Percentiles rank a stretch among this genome's conserved stretches.
These are phyloP conservation scores for Gymnopus androsaceus DNA, from an alignment of 1,284 basidiomycete genomes.

Conservation along the genomic window DNA sequence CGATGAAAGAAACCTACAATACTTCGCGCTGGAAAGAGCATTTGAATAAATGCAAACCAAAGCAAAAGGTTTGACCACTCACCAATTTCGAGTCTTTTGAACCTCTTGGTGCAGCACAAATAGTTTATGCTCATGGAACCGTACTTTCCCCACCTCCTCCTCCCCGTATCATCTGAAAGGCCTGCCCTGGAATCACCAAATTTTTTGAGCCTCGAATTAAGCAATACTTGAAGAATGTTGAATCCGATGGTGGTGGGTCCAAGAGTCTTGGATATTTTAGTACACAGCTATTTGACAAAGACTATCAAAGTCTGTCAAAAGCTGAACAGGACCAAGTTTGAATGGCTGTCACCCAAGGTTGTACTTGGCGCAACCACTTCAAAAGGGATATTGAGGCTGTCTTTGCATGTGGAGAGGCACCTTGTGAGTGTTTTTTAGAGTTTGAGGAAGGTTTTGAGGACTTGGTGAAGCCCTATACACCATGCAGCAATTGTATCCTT, in stretches of 20 bases:
- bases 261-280: neutral
- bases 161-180: neutral
- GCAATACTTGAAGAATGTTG: neutral
- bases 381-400: neutral
- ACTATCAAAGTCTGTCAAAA: neutral
- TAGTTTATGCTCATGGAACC: neutral
- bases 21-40: neutral
- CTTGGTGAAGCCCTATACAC: neutral
- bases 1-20: neutral
- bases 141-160: neutral
- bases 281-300: neutral
- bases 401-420: neutral
- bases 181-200: neutral
- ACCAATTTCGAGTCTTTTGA: neutral
- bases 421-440: neutral
- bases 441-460: neutral
- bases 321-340: neutral
- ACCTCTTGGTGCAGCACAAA: neutral
- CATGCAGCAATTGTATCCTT: slow-evolving; percentile 1
- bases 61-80: neutral
- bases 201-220: neutral
- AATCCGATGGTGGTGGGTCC: neutral
- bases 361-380: neutral
- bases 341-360: neutral
- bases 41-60: neutral